These are phyloP conservation scores for Aspergillus caelatus DNA, from an alignment of 2,329 filamentous ascomycete genomes.

Conservation along the genomic window DNA sequence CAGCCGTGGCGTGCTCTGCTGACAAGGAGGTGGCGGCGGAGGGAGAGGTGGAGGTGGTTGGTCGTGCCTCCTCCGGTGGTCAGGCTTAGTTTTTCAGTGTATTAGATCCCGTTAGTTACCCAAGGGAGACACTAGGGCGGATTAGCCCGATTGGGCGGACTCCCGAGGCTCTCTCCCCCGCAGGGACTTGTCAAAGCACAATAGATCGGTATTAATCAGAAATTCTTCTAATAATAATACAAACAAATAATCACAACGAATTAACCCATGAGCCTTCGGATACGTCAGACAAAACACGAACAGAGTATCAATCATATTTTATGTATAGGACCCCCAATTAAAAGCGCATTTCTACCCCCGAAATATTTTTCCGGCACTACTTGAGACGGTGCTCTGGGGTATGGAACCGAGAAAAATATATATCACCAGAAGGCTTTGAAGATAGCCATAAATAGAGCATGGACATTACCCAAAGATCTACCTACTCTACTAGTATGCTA, in stretches of 20 bases:
- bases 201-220: neutral
- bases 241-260: neutral
- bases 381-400: neutral
- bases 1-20: constrained; percentile 30
- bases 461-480: neutral
- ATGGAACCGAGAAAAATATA: neutral
- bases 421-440: neutral
- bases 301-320: neutral
- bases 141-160: constrained; percentile 21
- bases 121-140: constrained; percentile 10
- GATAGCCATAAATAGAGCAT: neutral
- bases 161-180: constrained; percentile 17
- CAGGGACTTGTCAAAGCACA: constrained; percentile 11
- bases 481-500: neutral
- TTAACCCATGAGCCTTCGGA: neutral
- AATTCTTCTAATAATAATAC: neutral
- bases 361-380: neutral
- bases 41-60: constrained; percentile 26
- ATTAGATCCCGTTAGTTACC: constrained; percentile 7
- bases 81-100: constrained; percentile 12
- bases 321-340: neutral
- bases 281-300: neutral
- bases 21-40: constrained; percentile 34
- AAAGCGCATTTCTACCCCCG: neutral
- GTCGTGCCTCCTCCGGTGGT: constrained; percentile 15